A percentile compares a stretch with the other conserved stretches of the same genome.
Evolutionary conservation across 306 rosid genomes (phyloP).

Genomic region (cucumber (Cucumis sativus)): Cucumber_9930_V3 NC_026658.2:10610501-10611000

Average conservation of each 20-base stretch:
- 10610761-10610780: no score
- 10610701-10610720: neutral
- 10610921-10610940: no score
- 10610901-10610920: no score
- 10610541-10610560: neutral
- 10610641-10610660: neutral
- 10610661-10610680: neutral
- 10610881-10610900: no score
- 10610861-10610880: no score
- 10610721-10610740: neutral
- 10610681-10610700: neutral
- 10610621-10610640: neutral
- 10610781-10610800: no score
- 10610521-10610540: neutral
- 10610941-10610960: no score
- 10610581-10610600: neutral
- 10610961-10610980: no score
- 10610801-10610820: no score
- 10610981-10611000: no score
- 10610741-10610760: neutral
- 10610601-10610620: neutral
- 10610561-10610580: neutral
- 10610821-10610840: no score
- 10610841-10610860: no score
- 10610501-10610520: neutral